Conservation (phyloP, 1,139 yeast species). For the Suhomyces guaymorum region DNA sequence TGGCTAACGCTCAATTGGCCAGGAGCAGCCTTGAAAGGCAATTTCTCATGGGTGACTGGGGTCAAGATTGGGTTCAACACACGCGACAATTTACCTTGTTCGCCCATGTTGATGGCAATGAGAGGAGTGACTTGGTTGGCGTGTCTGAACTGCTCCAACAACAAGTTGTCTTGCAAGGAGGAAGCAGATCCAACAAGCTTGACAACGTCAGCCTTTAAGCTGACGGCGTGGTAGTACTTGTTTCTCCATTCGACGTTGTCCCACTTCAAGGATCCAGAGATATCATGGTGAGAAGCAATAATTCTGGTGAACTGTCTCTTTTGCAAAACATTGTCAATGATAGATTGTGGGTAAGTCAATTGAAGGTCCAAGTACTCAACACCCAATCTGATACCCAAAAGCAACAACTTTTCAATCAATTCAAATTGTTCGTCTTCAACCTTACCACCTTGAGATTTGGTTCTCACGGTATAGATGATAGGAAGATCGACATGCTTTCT, state of each 20-base stretch:
- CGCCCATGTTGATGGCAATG: constrained; percentile 83
- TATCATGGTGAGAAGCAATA: constrained; percentile 82
- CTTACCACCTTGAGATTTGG: constrained; percentile 77
- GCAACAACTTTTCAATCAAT: constrained; percentile 51
- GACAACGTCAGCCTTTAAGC: constrained; percentile 69
- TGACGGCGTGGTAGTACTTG: constrained; percentile 65
- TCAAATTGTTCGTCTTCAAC: constrained; percentile 53
- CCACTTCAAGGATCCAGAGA: constrained; percentile 66
- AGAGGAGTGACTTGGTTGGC: constrained; percentile 59
- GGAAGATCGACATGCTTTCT: constrained; percentile 69
- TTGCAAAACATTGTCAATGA: constrained; percentile 32
- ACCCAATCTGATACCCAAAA: constrained; percentile 68
- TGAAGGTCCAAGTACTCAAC: constrained; percentile 58
- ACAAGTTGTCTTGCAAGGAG: constrained; percentile 64
- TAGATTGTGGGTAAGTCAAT: constrained; percentile 40
- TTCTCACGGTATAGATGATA: constrained; percentile 78
- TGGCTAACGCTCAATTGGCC: constrained; percentile 69
- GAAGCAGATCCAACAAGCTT: constrained; percentile 83
- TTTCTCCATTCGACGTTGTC: constrained; percentile 69
- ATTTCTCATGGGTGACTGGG: constrained; percentile 72
- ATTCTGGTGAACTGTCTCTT: constrained; percentile 62
- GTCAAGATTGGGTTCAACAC: constrained; percentile 75
- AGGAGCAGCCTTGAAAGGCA: constrained; percentile 72
- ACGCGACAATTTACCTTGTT: constrained; percentile 73
- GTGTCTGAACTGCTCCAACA: constrained; percentile 66